These are phyloP conservation scores for Bipolaris cookei DNA, from an alignment of 2,329 filamentous ascomycete species.

Conservation along the genomic window DNA sequence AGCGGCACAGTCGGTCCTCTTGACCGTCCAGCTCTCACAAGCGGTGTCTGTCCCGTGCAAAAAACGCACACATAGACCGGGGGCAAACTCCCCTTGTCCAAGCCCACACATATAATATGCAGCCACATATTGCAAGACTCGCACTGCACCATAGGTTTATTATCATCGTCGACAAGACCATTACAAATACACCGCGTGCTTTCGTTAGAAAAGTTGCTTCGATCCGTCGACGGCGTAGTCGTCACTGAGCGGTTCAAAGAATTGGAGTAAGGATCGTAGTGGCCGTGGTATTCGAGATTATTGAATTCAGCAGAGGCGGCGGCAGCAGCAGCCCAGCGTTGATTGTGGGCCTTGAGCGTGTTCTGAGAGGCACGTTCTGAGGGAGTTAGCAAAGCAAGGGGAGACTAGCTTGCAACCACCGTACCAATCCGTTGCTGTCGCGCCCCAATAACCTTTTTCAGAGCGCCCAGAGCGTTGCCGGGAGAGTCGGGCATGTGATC, in stretches of 20 bases:
- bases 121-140: slow-evolving; percentile 69
- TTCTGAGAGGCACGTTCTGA: slow-evolving; percentile 44
- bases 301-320: slow-evolving; percentile 48
- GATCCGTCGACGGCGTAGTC: slow-evolving; percentile 60
- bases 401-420: slow-evolving; percentile 7
- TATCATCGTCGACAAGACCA: slow-evolving; percentile 55
- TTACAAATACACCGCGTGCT: slow-evolving; percentile 65
- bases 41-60: slow-evolving; percentile 42
- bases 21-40: slow-evolving; percentile 18
- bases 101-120: slow-evolving; percentile 64
- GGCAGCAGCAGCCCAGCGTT: slow-evolving; percentile 54
- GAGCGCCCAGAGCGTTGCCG: slow-evolving; percentile 49
- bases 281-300: slow-evolving; percentile 28
- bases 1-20: slow-evolving; percentile 13
- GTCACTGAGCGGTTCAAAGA: slow-evolving; percentile 53
- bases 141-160: slow-evolving; percentile 66
- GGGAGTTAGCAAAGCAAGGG: slow-evolving; percentile 22
- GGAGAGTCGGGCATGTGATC: slow-evolving; percentile 43
- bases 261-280: slow-evolving; percentile 49
- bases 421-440: slow-evolving; percentile 47
- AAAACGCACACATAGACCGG: slow-evolving; percentile 50
- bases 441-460: slow-evolving; percentile 51
- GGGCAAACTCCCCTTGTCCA: slow-evolving; percentile 56
- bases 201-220: slow-evolving; percentile 58
- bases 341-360: slow-evolving; percentile 52